These are phyloP conservation scores for Phylloporus sp. DNA, from an alignment of 768 basidiomycete species.

Conservation along the genomic window DNA sequence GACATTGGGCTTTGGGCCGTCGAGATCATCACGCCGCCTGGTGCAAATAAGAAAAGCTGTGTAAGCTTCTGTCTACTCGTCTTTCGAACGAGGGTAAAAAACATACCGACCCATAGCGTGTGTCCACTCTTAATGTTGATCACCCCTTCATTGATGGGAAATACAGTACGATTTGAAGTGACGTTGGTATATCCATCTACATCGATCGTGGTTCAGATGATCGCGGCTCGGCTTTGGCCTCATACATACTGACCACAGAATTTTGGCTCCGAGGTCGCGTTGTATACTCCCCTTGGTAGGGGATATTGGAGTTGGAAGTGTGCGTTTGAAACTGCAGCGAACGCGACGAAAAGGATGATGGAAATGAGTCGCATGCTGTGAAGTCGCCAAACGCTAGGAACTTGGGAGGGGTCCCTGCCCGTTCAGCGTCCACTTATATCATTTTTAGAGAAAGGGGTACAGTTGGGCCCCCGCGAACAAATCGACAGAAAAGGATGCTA, in stretches of 20 bases:
- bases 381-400: no score
- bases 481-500: no score
- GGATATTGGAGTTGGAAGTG: slow-evolving; percentile 84
- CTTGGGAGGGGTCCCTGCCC: no score
- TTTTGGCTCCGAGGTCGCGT: slow-evolving; percentile 47
- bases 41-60: slow-evolving; percentile 5
- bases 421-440: no score
- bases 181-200: slow-evolving; percentile 60
- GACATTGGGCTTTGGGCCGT: slow-evolving; percentile 55
- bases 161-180: slow-evolving; percentile 54
- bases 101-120: slow-evolving; percentile 52
- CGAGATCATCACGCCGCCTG: slow-evolving; percentile 52
- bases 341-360: slow-evolving; percentile 33
- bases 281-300: slow-evolving; percentile 63
- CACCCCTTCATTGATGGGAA: slow-evolving; percentile 62
- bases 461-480: no score
- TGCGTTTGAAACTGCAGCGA: slow-evolving; percentile 47
- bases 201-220: background rate
- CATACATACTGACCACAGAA: slow-evolving; percentile 59
- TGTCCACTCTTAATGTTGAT: slow-evolving; percentile 65
- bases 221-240: background rate
- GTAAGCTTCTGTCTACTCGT: slow-evolving; percentile 4
- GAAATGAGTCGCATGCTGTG: slow-evolving; percentile 33
- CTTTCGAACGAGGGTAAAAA: background rate
- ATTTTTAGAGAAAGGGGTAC: no score